Evolutionary conservation across 768 basidiomycete species (phyloP).

Genomic region (Suillus alpinus): DNA sequence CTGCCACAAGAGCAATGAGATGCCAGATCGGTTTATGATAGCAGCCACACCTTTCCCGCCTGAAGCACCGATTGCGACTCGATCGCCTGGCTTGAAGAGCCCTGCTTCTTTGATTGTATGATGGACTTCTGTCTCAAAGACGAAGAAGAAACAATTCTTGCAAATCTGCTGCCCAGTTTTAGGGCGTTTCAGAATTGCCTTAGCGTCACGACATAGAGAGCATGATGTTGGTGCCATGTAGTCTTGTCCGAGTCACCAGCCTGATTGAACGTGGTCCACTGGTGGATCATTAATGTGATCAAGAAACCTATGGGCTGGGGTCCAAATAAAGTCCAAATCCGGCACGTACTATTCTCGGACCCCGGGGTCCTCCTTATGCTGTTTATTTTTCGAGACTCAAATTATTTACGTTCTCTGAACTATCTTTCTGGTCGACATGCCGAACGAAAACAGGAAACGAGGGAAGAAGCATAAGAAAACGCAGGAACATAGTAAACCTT

Average conservation of each 20-base stretch:
- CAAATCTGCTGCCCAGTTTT: conserved; percentile 99
- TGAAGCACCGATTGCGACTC: conserved; percentile 95
- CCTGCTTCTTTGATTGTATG: conserved; percentile 84
- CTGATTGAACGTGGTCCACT: neutral
- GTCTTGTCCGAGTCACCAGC: neutral
- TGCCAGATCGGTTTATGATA: neutral
- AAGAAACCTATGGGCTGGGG: neutral
- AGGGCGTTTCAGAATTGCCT: conserved; percentile 89
- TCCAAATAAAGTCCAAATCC: neutral
- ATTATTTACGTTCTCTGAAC: neutral
- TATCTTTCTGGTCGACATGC: conserved; percentile 43
- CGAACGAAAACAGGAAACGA: conserved; percentile 70
- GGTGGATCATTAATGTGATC: neutral
- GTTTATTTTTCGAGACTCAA: neutral
- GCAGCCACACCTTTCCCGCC: conserved; percentile 84
- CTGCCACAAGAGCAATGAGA: conserved; percentile 38
- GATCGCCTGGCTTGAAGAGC: conserved; percentile 86
- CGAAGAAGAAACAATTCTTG: conserved; percentile 92
- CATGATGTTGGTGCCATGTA: conserved; percentile 81
- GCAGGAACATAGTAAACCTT: conserved; percentile 18
- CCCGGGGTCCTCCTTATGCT: neutral
- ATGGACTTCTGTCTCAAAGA: conserved; percentile 98
- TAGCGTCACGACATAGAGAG: conserved; percentile 67
- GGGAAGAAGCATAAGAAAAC: conserved; percentile 72
- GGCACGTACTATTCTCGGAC: neutral